phyloP scores from a whole-genome alignment of 768 basidiomycete species.

The Ramaria rubella region DNA sequence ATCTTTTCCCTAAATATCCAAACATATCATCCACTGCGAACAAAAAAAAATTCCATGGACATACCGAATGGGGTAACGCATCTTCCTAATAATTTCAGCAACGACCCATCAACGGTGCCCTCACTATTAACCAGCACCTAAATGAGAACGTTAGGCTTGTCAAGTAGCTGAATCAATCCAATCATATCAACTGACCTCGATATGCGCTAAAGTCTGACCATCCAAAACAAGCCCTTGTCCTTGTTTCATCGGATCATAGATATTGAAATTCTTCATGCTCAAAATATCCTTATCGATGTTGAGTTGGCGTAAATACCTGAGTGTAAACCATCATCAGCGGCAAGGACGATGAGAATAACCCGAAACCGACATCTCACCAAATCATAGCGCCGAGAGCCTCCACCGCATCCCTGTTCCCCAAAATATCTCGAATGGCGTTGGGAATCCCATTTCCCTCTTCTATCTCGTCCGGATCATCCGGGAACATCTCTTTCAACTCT shows the following conservation, averaged over 20 bases:
- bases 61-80: slow-evolving; percentile 90
- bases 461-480: slow-evolving; percentile 39
- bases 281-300: slow-evolving; percentile 95
- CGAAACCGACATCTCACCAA: too few relatives aligned
- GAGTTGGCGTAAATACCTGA: slow-evolving; percentile 79
- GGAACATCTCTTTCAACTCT: slow-evolving; percentile 63
- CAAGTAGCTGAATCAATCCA: too few relatives aligned
- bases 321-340: background rate
- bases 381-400: slow-evolving; percentile 88
- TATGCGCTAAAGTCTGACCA: slow-evolving; percentile 90
- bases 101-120: slow-evolving; percentile 85
- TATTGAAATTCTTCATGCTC: slow-evolving; percentile 95
- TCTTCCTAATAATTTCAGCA: slow-evolving; percentile 72
- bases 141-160: slow-evolving; percentile 2
- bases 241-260: slow-evolving; percentile 91
- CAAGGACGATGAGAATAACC: slow-evolving; percentile 7
- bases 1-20: slow-evolving; percentile 63
- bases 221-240: slow-evolving; percentile 85
- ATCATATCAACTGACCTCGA: slow-evolving; percentile 66
- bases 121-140: slow-evolving; percentile 88
- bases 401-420: slow-evolving; percentile 57
- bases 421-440: slow-evolving; percentile 67
- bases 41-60: slow-evolving; percentile 17
- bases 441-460: slow-evolving; percentile 47
- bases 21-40: background rate